These are phyloP conservation scores for Alternaria atra DNA, from an alignment of 2,329 filamentous ascomycete genomes.

Conservation along the genomic window DNA sequence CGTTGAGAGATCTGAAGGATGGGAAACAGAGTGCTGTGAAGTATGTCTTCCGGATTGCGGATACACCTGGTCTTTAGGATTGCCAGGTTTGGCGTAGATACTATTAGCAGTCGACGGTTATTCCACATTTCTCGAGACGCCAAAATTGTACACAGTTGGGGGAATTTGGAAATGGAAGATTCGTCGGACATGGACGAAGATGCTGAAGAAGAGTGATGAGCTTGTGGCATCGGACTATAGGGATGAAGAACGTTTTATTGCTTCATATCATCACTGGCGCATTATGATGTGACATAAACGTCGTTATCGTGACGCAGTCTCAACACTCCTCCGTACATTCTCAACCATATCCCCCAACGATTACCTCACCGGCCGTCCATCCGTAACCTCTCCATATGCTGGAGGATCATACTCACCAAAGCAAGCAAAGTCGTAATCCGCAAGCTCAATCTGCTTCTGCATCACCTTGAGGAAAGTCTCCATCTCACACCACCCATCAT, in stretches of 20 bases:
- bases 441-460: conserved; percentile 65
- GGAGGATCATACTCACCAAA: conserved; percentile 64
- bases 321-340: neutral
- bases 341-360: neutral
- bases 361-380: conserved; percentile 58
- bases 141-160: neutral
- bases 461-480: conserved; percentile 72
- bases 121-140: neutral
- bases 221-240: neutral
- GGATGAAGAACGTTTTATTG: neutral
- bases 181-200: neutral
- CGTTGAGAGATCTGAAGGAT: neutral
- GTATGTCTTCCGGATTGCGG: neutral
- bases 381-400: conserved; percentile 60
- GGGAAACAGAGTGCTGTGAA: neutral
- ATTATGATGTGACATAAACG: neutral
- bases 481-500: conserved; percentile 81
- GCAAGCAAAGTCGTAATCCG: conserved; percentile 72
- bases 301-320: neutral
- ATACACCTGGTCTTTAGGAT: neutral
- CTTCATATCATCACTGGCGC: neutral
- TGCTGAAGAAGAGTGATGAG: too few relatives aligned
- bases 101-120: too few relatives aligned
- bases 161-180: neutral
- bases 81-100: too few relatives aligned